phyloP scores from a whole-genome alignment of 768 basidiomycete species.

The Panaeolus papilionaceus region DNA sequence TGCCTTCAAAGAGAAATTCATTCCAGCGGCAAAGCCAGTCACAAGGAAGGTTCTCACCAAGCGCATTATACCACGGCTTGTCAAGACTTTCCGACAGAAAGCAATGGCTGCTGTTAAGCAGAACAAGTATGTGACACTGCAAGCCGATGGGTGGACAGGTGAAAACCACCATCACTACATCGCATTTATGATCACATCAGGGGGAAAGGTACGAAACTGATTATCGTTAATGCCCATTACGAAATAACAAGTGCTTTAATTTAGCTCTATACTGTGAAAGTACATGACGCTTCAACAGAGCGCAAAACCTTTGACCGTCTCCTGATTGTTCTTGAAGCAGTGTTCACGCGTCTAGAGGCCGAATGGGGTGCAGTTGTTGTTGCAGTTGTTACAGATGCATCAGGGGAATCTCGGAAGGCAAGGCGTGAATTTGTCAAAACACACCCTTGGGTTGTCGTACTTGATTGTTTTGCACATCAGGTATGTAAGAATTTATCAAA shows the following conservation, averaged over 20 bases:
- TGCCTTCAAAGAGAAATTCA: slow-evolving; percentile 34
- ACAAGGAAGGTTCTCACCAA: slow-evolving; percentile 31
- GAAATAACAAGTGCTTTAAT: neutral
- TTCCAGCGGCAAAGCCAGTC: slow-evolving; percentile 33
- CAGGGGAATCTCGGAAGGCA: slow-evolving; percentile 29
- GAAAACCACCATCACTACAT: slow-evolving; percentile 39
- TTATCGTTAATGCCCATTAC: neutral
- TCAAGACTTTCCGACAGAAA: no score
- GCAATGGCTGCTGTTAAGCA: slow-evolving; percentile 20
- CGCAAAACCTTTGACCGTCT: slow-evolving; percentile 20
- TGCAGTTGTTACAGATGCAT: slow-evolving; percentile 38
- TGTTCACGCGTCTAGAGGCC: slow-evolving; percentile 23
- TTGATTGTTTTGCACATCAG: slow-evolving; percentile 31
- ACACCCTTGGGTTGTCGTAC: slow-evolving; percentile 23
- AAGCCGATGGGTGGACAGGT: slow-evolving; percentile 45
- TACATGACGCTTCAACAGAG: slow-evolving; percentile 16
- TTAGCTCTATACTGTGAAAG: slow-evolving; percentile 11
- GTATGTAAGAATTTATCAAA: slow-evolving; percentile 16
- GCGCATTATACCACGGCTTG: slow-evolving; percentile 30
- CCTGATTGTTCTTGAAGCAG: slow-evolving; percentile 17
- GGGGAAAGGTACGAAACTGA: slow-evolving; percentile 25
- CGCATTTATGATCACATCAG: slow-evolving; percentile 39
- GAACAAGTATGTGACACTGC: slow-evolving; percentile 29
- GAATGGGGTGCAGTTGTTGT: slow-evolving; percentile 31
- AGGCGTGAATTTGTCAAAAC: slow-evolving; percentile 18